Evolutionary conservation across 371 early-diverging fungal species (phyloP).

Genomic region (Funneliformis caledonium): DNA sequence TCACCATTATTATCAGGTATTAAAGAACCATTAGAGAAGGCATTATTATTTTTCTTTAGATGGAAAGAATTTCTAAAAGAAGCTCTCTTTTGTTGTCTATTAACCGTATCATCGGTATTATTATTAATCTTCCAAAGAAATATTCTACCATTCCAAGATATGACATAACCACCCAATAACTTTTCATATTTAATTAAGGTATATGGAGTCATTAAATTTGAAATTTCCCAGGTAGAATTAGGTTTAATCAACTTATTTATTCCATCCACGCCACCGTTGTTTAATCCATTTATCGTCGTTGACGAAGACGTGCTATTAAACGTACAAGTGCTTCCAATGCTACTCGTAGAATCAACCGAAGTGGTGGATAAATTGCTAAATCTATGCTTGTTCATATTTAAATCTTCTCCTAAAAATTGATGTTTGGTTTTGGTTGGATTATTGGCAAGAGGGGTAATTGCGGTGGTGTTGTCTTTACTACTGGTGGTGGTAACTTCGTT

Average conservation of each 20-base stretch:
- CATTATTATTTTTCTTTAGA: neutral
- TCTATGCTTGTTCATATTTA: neutral
- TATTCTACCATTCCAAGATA: conserved; percentile 16
- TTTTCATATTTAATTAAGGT: conserved; percentile 4
- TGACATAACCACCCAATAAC: neutral
- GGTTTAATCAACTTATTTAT: neutral
- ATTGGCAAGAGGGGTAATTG: neutral
- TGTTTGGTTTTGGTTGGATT: neutral
- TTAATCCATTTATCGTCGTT: neutral
- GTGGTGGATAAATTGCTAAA: neutral
- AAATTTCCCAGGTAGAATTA: neutral
- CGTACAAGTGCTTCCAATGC: neutral
- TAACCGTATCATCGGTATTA: neutral
- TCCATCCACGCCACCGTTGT: neutral
- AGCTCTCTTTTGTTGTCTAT: neutral
- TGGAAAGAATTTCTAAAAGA: neutral
- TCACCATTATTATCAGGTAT: neutral
- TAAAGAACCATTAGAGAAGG: neutral
- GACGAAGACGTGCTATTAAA: neutral
- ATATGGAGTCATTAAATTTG: neutral
- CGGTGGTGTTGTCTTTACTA: neutral
- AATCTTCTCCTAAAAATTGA: neutral
- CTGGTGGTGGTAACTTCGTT: neutral
- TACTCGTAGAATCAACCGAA: neutral
- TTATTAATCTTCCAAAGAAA: conserved; percentile 5